These are phyloP conservation scores for Ascosphaera aggregata DNA, from an alignment of 2,329 filamentous ascomycete species.

Conservation along the genomic window DNA sequence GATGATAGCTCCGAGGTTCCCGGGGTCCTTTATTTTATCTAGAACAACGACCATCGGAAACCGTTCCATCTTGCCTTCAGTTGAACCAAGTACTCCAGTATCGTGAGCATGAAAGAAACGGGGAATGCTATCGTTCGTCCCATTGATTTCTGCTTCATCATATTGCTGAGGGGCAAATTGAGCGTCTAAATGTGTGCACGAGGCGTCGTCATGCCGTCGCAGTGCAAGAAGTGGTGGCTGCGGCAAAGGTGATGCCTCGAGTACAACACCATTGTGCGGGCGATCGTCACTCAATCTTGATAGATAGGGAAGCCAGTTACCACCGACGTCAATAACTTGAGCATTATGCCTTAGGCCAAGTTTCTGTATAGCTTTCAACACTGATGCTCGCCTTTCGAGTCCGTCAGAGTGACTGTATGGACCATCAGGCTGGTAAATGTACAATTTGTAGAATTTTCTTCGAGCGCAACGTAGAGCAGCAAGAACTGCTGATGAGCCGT, in stretches of 20 bases:
- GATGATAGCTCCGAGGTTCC: slow-evolving; percentile 75
- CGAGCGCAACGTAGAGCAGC: slow-evolving; percentile 47
- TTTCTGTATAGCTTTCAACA: slow-evolving; percentile 13
- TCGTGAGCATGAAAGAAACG: slow-evolving; percentile 6
- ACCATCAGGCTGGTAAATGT: slow-evolving; percentile 36
- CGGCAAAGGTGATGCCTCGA: slow-evolving; percentile 70
- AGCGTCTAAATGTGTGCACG: slow-evolving; percentile 31
- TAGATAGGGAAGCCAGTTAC: slow-evolving; percentile 41
- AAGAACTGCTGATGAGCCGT: slow-evolving; percentile 58
- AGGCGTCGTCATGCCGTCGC: slow-evolving; percentile 22
- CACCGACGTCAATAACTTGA: slow-evolving; percentile 34
- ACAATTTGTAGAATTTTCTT: slow-evolving; percentile 63
- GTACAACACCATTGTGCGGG: slow-evolving; percentile 72
- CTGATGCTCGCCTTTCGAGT: slow-evolving; percentile 17
- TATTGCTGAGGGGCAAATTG: slow-evolving; percentile 41
- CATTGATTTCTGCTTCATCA: slow-evolving; percentile 56
- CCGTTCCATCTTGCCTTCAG: neutral
- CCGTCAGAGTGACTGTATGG: slow-evolving; percentile 28
- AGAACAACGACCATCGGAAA: slow-evolving; percentile 22
- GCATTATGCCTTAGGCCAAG: slow-evolving; percentile 23
- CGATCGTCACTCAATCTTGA: slow-evolving; percentile 64
- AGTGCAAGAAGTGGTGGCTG: slow-evolving; percentile 42
- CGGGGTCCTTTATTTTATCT: slow-evolving; percentile 44
- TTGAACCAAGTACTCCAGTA: neutral
- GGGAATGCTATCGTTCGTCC: slow-evolving; percentile 29